These are phyloP conservation scores for Juglanconis oblonga DNA, from an alignment of 2,329 filamentous ascomycete species.

Conservation along the genomic window DNA sequence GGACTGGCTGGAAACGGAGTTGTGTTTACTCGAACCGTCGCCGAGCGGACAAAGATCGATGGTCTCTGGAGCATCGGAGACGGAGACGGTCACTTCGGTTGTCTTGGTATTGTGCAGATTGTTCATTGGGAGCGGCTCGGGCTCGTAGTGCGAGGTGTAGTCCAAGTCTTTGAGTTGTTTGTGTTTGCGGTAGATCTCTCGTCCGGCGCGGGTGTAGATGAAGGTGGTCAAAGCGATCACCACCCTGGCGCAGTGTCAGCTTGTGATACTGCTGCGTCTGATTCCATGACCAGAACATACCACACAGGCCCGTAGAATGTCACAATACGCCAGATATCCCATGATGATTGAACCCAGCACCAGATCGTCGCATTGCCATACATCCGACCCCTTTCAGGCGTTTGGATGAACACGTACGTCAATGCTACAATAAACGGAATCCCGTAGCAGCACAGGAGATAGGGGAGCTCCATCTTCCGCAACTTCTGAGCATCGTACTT, in stretches of 20 bases:
- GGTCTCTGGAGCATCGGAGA: constrained; percentile 38
- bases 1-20: background rate
- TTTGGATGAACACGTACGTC: constrained; percentile 62
- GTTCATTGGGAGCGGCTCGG: constrained; percentile 37
- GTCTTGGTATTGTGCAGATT: constrained; percentile 53
- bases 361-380: constrained; percentile 76
- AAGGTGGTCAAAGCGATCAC: constrained; percentile 58
- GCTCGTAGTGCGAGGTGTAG: constrained; percentile 43
- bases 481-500: constrained; percentile 66
- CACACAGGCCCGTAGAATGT: constrained; percentile 73
- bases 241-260: constrained; percentile 42
- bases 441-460: constrained; percentile 69
- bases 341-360: constrained; percentile 72
- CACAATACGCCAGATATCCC: constrained; percentile 70
- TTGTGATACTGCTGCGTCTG: background rate
- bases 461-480: constrained; percentile 67
- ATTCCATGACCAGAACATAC: constrained; percentile 37
- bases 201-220: constrained; percentile 66
- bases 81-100: constrained; percentile 62
- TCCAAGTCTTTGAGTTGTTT: constrained; percentile 53
- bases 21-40: constrained; percentile 13
- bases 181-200: constrained; percentile 65
- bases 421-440: constrained; percentile 68
- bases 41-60: constrained; percentile 34
- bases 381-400: constrained; percentile 49